phyloP scores from a whole-genome alignment of 2,329 filamentous ascomycete species.

The Xylaria sp. region DNA sequence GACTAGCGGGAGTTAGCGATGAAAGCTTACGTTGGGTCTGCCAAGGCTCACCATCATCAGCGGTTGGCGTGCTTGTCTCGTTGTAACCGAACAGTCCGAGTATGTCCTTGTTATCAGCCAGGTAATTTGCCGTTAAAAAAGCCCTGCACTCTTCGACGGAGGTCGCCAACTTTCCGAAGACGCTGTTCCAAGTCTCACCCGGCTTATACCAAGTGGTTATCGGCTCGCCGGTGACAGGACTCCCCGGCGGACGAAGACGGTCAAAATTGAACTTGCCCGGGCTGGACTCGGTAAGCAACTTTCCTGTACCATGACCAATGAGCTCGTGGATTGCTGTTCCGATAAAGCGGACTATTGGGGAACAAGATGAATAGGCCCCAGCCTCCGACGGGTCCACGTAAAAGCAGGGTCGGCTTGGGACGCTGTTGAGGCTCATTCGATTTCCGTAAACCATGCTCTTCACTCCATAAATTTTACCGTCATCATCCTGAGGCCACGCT shows the following conservation, averaged over 20 bases:
- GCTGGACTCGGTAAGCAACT: constrained; percentile 71
- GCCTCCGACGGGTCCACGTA: too few relatives aligned
- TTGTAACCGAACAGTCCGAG: constrained; percentile 50
- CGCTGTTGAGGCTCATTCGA: too few relatives aligned
- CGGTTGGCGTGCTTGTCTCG: constrained; percentile 44
- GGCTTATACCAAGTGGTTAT: constrained; percentile 73
- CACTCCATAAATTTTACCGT: too few relatives aligned
- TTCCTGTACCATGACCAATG: constrained; percentile 72
- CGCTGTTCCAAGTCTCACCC: constrained; percentile 72
- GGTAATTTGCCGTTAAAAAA: constrained; percentile 51
- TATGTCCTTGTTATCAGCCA: constrained; percentile 52
- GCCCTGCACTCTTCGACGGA: constrained; percentile 64
- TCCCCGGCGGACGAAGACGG: constrained; percentile 67
- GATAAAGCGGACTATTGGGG: constrained; percentile 3
- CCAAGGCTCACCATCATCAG: constrained; percentile 48
- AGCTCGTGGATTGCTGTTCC: constrained; percentile 26
- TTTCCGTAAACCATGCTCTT: too few relatives aligned
- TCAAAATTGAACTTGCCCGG: constrained; percentile 73
- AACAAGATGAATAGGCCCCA: too few relatives aligned
- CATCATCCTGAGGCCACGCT: too few relatives aligned
- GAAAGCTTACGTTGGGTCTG: neutral
- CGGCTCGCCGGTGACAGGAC: constrained; percentile 66
- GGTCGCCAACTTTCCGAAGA: constrained; percentile 70
- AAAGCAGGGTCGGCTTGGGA: too few relatives aligned
- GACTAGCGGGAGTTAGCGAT: neutral